phyloP scores from a whole-genome alignment of 257 asterid genomes.

The Primulina tabacum region DNA sequence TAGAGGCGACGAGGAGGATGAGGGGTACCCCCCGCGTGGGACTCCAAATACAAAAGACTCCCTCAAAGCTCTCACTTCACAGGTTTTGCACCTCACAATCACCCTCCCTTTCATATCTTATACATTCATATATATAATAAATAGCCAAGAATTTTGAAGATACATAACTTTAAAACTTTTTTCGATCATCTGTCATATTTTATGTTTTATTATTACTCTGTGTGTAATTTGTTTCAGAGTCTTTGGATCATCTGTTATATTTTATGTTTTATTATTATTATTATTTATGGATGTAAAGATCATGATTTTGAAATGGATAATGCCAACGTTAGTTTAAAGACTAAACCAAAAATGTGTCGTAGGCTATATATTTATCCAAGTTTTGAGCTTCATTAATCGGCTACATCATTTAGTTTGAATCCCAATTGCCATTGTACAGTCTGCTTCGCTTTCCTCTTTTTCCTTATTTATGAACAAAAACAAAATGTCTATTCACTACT shows the following conservation, averaged over 20 bases:
- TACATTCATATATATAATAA: neutral
- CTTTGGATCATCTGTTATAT: too few species aligned
- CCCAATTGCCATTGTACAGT: neutral
- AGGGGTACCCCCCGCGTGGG: constrained; percentile 56
- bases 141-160: too few species aligned
- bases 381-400: too few species aligned
- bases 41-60: constrained; percentile 85
- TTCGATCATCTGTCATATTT: too few species aligned
- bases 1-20: constrained; percentile 50
- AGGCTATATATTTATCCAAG: too few species aligned
- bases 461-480: constrained; percentile 17
- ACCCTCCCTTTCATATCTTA: neutral
- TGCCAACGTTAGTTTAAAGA: too few species aligned
- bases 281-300: too few species aligned
- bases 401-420: neutral
- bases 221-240: too few species aligned
- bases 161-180: neutral
- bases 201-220: too few species aligned
- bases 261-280: too few species aligned
- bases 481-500: constrained; percentile 14
- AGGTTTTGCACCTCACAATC: constrained; percentile 53
- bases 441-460: constrained; percentile 5
- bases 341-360: too few species aligned
- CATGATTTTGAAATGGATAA: too few species aligned
- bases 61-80: constrained; percentile 97